phyloP scores from a whole-genome alignment of 768 basidiomycete genomes.

The Daedaleopsis sinensis region DNA sequence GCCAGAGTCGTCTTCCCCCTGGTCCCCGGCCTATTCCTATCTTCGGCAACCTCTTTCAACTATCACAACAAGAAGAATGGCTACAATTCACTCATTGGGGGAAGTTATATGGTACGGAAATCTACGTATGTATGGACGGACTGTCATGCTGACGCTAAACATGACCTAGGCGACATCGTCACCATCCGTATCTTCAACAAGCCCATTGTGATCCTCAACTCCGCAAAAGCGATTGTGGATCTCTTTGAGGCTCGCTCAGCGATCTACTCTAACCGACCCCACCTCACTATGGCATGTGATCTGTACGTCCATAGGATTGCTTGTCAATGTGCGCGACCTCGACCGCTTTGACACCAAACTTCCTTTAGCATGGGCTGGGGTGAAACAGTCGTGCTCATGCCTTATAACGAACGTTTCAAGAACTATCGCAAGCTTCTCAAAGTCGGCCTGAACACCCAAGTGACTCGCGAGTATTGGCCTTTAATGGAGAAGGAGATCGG shows the following conservation, averaged over 20 bases:
- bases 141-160: not conserved
- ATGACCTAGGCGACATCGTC: constrained; percentile 5
- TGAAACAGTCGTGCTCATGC: not conserved
- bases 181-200: constrained; percentile 2
- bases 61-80: constrained; percentile 2
- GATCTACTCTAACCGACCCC: constrained; percentile 31
- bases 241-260: constrained; percentile 30
- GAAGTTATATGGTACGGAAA: constrained; percentile 2
- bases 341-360: not conserved
- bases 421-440: constrained; percentile 1
- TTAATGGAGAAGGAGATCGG: constrained; percentile 2
- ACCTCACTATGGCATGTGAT: not conserved
- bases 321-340: no score
- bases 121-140: not conserved
- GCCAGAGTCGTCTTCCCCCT: not conserved
- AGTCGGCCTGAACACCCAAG: not conserved
- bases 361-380: not conserved
- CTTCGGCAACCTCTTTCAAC: constrained; percentile 17
- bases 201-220: constrained; percentile 28
- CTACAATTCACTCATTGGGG: constrained; percentile 1
- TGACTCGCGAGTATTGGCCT: constrained; percentile 2
- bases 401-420: constrained; percentile 4
- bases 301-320: not conserved
- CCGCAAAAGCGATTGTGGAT: constrained; percentile 25
- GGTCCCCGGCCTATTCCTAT: not conserved